These are phyloP conservation scores for Candida awuae DNA, from an alignment of 805 yeast genomes.

Conservation along the genomic window DNA sequence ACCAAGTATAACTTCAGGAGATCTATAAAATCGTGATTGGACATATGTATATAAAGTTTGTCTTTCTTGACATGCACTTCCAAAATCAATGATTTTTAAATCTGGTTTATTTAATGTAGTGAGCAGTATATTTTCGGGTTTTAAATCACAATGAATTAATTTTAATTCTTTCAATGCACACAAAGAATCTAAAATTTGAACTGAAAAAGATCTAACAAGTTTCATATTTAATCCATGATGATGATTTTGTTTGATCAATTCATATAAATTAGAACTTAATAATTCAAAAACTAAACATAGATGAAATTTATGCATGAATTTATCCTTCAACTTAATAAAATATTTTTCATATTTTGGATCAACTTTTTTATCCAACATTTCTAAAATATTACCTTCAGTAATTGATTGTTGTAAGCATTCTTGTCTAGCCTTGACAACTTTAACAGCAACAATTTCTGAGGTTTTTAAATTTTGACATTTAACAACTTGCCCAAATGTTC, in stretches of 20 bases:
- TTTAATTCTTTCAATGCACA: conserved; percentile 73
- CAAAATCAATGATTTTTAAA: conserved; percentile 91
- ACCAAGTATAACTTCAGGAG: conserved; percentile 91
- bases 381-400: conserved; percentile 82
- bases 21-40: conserved; percentile 86
- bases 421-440: conserved; percentile 86
- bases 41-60: conserved; percentile 86
- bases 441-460: conserved; percentile 87
- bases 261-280: conserved; percentile 80
- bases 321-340: conserved; percentile 72
- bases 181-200: conserved; percentile 75
- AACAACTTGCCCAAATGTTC: conserved; percentile 97
- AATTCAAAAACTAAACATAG: conserved; percentile 88
- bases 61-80: conserved; percentile 88
- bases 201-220: conserved; percentile 67
- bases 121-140: conserved; percentile 88
- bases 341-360: conserved; percentile 68
- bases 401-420: conserved; percentile 87
- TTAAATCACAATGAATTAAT: conserved; percentile 91
- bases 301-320: conserved; percentile 87
- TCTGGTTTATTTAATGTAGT: conserved; percentile 75
- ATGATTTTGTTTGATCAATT: conserved; percentile 84
- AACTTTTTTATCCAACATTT: conserved; percentile 63
- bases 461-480: conserved; percentile 74
- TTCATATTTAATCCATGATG: conserved; percentile 83